Base-by-base conservation (phyloP, 176 grass and related monocot genomes). In the Typha latifolia region DNA sequence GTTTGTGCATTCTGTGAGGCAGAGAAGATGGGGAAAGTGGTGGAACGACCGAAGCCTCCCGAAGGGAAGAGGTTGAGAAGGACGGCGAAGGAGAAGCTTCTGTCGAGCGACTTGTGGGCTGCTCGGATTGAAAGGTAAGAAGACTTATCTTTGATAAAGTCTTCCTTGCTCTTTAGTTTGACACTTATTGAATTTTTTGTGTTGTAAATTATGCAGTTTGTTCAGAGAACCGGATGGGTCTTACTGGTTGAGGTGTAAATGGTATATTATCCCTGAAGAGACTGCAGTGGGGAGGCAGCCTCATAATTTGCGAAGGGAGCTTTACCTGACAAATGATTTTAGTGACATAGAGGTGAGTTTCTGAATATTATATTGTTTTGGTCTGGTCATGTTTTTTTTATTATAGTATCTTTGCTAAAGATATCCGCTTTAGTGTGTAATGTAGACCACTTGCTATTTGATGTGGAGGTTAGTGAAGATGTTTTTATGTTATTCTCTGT, bases 251-350 rank as follows among this genome's bases (percentile, higher is more conserved):
- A 97, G 75, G 75, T 87, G 87, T 57, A 83, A 82, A 27, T 97
- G 94, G 94, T 92, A 92, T 57, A 84, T 72, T 49, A 97, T 86
- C 48, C 94, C 94, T 9, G 89, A 97, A 89, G 94, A 97, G 78
- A 97, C 94, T 37, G 73, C 83, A 71, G 78, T 78, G 52, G 94
- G 94, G 74, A 92, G 94, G 82, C 94, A 97, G 83, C 85, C 72
- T 19, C 88, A 97, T 80, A 97, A 92, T 80, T 77, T 97, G 76
- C 74, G 78, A 5, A 92, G 94, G 66, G 94, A 97, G 49, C 81
- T 97, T 37, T 97, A 90, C 22, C 83, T 72, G 51, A 92, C 88
- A 21, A 87, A 92, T 61, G 85, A 90, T 74, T 71, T 82, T 80
- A 62, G 29, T 62, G 80, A 86, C n/a, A 82, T 92, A 64, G 83